Base-by-base conservation (phyloP, 129 eudicot species). In the Gnaphalium uliginosum region DNA sequence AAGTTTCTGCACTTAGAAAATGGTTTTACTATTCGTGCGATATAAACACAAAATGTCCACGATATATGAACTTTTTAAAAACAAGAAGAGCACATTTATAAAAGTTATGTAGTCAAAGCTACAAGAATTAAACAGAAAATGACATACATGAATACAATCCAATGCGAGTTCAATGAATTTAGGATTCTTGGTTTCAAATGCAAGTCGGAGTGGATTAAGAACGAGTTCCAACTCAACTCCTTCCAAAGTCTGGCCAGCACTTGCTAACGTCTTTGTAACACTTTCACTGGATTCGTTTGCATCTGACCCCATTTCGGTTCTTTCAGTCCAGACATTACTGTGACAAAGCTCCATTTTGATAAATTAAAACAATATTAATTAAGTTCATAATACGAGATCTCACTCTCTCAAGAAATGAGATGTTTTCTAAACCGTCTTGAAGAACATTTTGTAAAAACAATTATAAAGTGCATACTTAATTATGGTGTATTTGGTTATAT, bases 71-170 rank as follows among this genome's bases (percentile, higher is more conserved):
- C 10, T 39, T 61, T 77, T 30, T 21, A 27, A 73, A 39, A 19
- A 59, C 9, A 17, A 15, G 15, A 19, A 43, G 32, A 17, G n/a
- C 19, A n/a, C 26, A 17, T 46, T 8, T 68, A 22, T 58, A 58
- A 39, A 53, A 10, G 22, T 26, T 59, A 6, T 69, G 69, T 26
- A 27, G 35, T 69, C 65, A 78, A 17, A 30, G 27, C 71, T 60
- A 63, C 72, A 61, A 54, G 43, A 51, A 60, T 13, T n/a, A 79
- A 48, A n/a, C 6, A 64, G 39, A 81, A n/a, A 64, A 83, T 35
- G 66, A 22, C 57, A 53, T 88, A 93, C 98, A 78, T 93, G 98
- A 71, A 93, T 90, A 83, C 98, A 93, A 93, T 93, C 98, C 89
- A 93, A 84, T 65, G 92, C 95, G 27, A 90, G 95, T 84, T 93